Conservation (phyloP, 1,284 basidiomycete genomes). For the Austroboletus novae-zelandiae region DNA sequence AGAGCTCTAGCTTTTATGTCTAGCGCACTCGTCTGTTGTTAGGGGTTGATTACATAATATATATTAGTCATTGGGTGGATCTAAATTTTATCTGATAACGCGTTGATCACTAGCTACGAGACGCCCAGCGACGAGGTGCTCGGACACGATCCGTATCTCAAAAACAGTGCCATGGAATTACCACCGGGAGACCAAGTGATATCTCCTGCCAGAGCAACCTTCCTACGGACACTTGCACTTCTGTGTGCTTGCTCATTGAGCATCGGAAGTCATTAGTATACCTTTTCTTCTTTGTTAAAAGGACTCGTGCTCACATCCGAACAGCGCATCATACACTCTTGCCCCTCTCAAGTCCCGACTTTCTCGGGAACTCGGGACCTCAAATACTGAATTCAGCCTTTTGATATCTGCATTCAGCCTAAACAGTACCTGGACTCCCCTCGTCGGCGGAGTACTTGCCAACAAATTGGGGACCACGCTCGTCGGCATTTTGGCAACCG, state of each 20-base stretch:
- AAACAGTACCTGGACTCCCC: conserved; percentile 80
- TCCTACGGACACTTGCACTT: conserved; percentile 60
- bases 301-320: conserved; percentile 2
- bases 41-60: conserved; percentile 7
- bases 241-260: conserved; percentile 74
- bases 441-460: conserved; percentile 67
- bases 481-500: conserved; percentile 70
- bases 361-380: conserved; percentile 68
- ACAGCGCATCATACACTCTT: conserved; percentile 67
- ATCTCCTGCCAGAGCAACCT: conserved; percentile 37
- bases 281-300: conserved; percentile 5
- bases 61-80: conserved; percentile 15
- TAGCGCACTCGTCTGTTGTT: conserved; percentile 2
- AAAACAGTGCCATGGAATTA: not conserved
- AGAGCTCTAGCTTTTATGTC: conserved; percentile 36
- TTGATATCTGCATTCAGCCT: conserved; percentile 73
- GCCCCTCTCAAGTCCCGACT: conserved; percentile 75
- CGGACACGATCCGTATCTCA: no score
- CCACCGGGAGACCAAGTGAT: conserved; percentile 6
- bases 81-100: conserved; percentile 30
- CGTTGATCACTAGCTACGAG: not conserved
- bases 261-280: conserved; percentile 74
- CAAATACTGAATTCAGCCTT: conserved; percentile 75
- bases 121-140: no score
- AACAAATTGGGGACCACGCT: conserved; percentile 67